A percentile compares a stretch with the other conserved stretches of the same genome.
Evolutionary conservation across 1,284 basidiomycete genomes (phyloP).

Genomic region (Cutaneotrichosporon arboriforme): DNA sequence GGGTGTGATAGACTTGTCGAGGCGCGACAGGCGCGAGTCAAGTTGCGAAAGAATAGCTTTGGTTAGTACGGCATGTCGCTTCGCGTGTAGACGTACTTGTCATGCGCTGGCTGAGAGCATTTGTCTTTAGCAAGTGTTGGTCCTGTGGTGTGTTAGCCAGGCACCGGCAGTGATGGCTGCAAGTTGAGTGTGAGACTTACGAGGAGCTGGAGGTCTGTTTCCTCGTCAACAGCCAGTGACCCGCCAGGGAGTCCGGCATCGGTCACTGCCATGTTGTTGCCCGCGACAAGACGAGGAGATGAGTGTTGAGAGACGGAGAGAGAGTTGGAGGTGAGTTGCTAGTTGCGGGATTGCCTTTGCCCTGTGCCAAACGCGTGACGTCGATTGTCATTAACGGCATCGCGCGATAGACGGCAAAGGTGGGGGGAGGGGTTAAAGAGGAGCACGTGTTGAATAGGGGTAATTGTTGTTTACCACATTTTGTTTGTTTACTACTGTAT

Average conservation of each 20-base stretch:
- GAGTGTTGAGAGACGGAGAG: too few relatives aligned
- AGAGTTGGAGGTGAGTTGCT: too few relatives aligned
- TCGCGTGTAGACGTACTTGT: slow-evolving; percentile 26
- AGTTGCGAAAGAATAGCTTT: slow-evolving; percentile 44
- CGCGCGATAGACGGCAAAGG: too few relatives aligned
- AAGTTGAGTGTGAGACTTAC: slow-evolving; percentile 15
- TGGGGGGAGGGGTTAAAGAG: too few relatives aligned
- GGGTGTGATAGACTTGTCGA: slow-evolving; percentile 47
- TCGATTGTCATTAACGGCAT: neutral
- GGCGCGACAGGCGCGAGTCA: slow-evolving; percentile 40
- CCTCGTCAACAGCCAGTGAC: slow-evolving; percentile 39
- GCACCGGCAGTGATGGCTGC: too few relatives aligned
- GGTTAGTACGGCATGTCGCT: neutral
- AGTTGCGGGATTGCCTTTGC: too few relatives aligned
- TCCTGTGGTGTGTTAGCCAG: slow-evolving; percentile 25
- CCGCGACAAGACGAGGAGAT: too few relatives aligned
- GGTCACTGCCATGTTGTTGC: slow-evolving; percentile 8
- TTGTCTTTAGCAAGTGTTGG: slow-evolving; percentile 47
- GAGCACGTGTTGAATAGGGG: too few relatives aligned
- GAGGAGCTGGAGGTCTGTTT: slow-evolving; percentile 45
- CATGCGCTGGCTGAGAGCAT: slow-evolving; percentile 46
- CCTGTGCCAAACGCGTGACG: neutral
- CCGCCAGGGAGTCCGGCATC: slow-evolving; percentile 4
- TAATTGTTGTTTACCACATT: too few relatives aligned
- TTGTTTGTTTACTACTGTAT: too few relatives aligned